Percentiles rank a stretch among this genome's conserved stretches.
Conservation (phyloP, 1,284 basidiomycete species). For the Serendipita sp. region DNA sequence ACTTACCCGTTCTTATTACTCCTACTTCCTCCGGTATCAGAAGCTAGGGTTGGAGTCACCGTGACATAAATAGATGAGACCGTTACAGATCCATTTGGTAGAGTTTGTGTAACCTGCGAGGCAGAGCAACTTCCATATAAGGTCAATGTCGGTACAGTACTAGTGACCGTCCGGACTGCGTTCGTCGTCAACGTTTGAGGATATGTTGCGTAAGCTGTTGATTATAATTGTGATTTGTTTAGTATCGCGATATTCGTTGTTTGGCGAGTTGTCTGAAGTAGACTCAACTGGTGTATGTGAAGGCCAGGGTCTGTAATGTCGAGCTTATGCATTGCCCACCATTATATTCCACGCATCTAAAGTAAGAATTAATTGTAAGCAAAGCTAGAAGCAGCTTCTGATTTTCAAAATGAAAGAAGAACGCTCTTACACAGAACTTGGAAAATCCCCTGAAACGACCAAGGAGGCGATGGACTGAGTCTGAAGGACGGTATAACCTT, state of each 20-base stretch:
- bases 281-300: not conserved
- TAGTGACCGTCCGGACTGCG: not conserved
- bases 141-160: not conserved
- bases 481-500: not conserved
- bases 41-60: not conserved
- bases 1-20: no score
- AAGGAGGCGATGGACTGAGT: not conserved
- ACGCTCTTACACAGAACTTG: not conserved
- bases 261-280: not conserved
- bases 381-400: not conserved
- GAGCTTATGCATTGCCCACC: not conserved
- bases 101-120: not conserved
- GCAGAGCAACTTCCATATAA: not conserved
- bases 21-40: no score
- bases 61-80: not conserved
- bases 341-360: not conserved
- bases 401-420: not conserved
- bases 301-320: not conserved
- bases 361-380: not conserved
- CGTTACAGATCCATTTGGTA: not conserved
- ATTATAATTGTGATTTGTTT: not conserved
- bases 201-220: not conserved
- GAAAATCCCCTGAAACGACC: not conserved
- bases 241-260: not conserved
- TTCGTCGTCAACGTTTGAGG: not conserved